These are phyloP conservation scores for Toxoplasma gondii DNA, from an alignment of 169 alveolate genomes.

Conservation along the genomic window DNA sequence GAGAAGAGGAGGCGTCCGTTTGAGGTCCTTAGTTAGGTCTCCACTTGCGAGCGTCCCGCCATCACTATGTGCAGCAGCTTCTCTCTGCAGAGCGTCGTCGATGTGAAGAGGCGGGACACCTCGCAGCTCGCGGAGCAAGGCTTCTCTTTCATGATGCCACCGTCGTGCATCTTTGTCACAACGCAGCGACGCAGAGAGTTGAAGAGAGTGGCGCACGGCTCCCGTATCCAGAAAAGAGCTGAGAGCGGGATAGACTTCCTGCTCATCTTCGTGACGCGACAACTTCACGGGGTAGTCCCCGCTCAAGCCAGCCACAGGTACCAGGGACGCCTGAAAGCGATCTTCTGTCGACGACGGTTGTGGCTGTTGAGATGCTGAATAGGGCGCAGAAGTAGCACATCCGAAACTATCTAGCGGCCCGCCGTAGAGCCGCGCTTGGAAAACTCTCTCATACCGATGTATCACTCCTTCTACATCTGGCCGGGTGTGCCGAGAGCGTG, in stretches of 20 bases:
- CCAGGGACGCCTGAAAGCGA: neutral
- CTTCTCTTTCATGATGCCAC: slow-evolving; percentile 1
- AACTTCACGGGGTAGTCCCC: neutral
- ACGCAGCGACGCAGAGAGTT: neutral
- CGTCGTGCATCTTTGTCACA: neutral
- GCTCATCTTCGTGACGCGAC: neutral
- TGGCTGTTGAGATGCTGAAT: neutral
- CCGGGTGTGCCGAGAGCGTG: neutral
- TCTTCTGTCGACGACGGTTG: neutral
- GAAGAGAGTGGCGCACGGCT: slow-evolving; percentile 1
- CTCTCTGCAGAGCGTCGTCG: neutral
- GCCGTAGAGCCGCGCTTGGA: neutral
- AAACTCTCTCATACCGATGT: neutral
- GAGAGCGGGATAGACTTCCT: neutral
- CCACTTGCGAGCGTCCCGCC: neutral
- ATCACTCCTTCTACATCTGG: neutral
- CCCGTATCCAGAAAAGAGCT: neutral
- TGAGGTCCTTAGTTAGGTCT: neutral
- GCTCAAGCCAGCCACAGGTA: neutral
- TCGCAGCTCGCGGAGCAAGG: neutral
- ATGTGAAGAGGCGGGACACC: neutral
- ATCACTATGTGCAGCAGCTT: neutral
- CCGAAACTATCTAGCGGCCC: neutral
- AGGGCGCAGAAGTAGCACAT: neutral
- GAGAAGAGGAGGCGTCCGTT: neutral